Evolutionary conservation across 768 basidiomycete genomes (phyloP), one percentile per base, ranked within the genome.

Genomic region (Termitomyces titanicus): DNA sequence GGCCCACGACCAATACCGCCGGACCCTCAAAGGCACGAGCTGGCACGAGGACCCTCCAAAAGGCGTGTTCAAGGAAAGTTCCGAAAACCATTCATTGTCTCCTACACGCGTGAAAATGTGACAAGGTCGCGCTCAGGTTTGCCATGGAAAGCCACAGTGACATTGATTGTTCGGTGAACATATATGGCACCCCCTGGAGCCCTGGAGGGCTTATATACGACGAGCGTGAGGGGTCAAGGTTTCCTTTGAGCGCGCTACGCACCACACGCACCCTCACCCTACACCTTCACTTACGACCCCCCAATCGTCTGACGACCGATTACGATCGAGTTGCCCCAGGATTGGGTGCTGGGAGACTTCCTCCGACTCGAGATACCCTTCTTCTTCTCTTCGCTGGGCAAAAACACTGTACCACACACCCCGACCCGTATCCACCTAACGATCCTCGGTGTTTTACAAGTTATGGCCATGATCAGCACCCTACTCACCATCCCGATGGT

Each of bases 61-160:
- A 57, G 47, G 29, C 51, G 51, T 57, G 56, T 57, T 53, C 47
- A 53, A 49, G 56, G 56, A 34, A 57, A 57, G 29, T 49, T 47
- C 51, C 51, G 56, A 53, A 27, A 39, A 39, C 31, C 31, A 34
- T 48, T 12, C 29, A 40, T 47, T 52, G 50, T 53, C 17, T 47
- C 15, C 12, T 17, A 27, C 8, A 12, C 10, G 9, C 25, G 18
- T n/a, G 15, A 17, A 17, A 31, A 1, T 24, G 37, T n/a, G 40
- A 48, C 46, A 56, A 17, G 17, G 17, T 37, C 39, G 40, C 47
- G 18, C 40, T 37, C 54, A 55, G 20, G 53, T 39, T n/a, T n/a
- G n/a, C 15, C 43, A 22, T 25, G 47, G 29, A 3, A 29, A 25
- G 43, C 43, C 33, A n/a, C 38, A 25, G 24, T 42, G 51, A 42